phyloP scores from a whole-genome alignment of 1,284 basidiomycete genomes.

The Fomitiporia mediterranea region DNA sequence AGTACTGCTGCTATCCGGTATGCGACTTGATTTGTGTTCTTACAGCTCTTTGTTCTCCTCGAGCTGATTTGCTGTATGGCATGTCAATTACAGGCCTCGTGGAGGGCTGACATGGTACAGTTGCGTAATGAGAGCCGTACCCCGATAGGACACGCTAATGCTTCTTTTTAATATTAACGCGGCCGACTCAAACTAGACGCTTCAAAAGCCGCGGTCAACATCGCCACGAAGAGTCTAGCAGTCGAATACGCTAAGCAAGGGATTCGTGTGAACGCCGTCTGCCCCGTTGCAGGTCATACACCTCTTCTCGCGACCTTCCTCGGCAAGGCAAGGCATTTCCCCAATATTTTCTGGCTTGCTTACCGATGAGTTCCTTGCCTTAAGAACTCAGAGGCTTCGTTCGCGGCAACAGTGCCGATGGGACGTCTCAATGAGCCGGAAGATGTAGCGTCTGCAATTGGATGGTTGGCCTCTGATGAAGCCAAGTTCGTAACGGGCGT shows the following conservation, averaged over 20 bases:
- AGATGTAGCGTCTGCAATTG: constrained; percentile 47
- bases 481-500: constrained; percentile 83
- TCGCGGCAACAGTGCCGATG: constrained; percentile 16
- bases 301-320: constrained; percentile 17
- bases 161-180: not conserved
- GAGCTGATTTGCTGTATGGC: too few relatives aligned
- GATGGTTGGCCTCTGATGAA: constrained; percentile 83
- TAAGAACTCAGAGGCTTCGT: constrained; percentile 13
- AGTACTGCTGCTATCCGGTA: constrained; percentile 18
- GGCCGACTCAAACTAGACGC: not conserved
- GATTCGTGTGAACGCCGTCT: constrained; percentile 16
- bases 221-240: constrained; percentile 14
- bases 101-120: constrained; percentile 20
- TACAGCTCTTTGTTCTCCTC: not conserved
- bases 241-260: constrained; percentile 8
- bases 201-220: constrained; percentile 12
- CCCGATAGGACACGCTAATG: not conserved
- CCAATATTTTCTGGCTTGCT: not conserved
- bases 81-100: constrained; percentile 10
- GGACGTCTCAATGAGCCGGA: constrained; percentile 16
- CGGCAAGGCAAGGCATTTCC: constrained; percentile 8
- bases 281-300: constrained; percentile 18
- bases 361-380: not conserved
- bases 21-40: not conserved
- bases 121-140: constrained; percentile 15